phyloP scores from a whole-genome alignment of 1,284 basidiomycete species.

The Ceratobasidium sp. region DNA sequence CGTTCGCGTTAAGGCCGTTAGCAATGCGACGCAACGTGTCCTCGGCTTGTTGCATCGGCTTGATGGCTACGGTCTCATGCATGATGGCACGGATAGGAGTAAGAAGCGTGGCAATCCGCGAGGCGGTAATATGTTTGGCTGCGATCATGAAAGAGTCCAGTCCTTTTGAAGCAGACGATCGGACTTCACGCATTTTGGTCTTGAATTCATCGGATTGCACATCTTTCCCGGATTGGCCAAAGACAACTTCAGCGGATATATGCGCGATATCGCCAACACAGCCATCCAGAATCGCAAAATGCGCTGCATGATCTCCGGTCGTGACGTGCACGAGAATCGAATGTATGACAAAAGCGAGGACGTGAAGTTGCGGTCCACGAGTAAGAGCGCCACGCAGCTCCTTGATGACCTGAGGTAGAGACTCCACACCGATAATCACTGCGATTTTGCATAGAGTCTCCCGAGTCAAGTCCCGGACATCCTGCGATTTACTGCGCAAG shows the following conservation, averaged over 20 bases:
- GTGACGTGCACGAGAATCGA: slow-evolving; percentile 84
- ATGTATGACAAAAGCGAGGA: slow-evolving; percentile 87
- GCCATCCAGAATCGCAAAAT: slow-evolving; percentile 74
- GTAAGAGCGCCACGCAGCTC: slow-evolving; percentile 85
- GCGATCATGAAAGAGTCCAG: slow-evolving; percentile 85
- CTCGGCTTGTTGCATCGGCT: slow-evolving; percentile 86
- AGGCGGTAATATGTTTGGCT: slow-evolving; percentile 78
- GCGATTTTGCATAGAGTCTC: slow-evolving; percentile 88
- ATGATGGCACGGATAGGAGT: slow-evolving; percentile 85
- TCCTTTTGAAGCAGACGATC: slow-evolving; percentile 77
- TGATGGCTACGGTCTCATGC: slow-evolving; percentile 82
- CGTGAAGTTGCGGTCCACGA: slow-evolving; percentile 93
- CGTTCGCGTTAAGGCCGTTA: slow-evolving; percentile 85
- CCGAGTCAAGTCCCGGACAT: slow-evolving; percentile 88
- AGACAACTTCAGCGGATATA: slow-evolving; percentile 90
- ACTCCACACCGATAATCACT: slow-evolving; percentile 73
- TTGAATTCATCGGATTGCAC: slow-evolving; percentile 90
- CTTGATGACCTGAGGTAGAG: slow-evolving; percentile 76
- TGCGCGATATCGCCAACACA: slow-evolving; percentile 81
- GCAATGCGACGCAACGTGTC: slow-evolving; percentile 87
- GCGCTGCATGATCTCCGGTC: slow-evolving; percentile 59
- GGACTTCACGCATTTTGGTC: slow-evolving; percentile 92
- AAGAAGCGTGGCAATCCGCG: slow-evolving; percentile 78
- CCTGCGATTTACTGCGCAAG: slow-evolving; percentile 90
- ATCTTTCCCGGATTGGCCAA: slow-evolving; percentile 93